Base-by-base conservation (phyloP, 441 rosid genomes). In the Adansonia rubrostipa region DNA sequence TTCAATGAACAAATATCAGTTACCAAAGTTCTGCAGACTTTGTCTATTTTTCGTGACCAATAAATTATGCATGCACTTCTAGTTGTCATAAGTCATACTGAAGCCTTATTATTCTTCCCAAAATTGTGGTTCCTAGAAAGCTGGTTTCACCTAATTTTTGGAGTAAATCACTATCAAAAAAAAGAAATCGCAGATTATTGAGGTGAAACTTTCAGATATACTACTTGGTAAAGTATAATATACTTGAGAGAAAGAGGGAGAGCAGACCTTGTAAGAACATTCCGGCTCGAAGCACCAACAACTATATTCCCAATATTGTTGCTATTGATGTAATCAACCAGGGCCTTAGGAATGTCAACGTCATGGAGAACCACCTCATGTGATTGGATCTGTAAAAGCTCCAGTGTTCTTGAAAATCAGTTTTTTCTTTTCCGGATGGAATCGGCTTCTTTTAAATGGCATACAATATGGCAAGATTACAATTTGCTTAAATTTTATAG, bases 361-460 rank as follows among this genome's bases (percentile, higher is more conserved):
- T 84, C 93, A 7, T 77, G 78, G 64, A 94, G 80, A 44, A 91
- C 51, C 33, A 88, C 84, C 73, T 94, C 94, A 77, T 77, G 86
- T 1, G 90, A 81, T 22, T 57, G 54, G 56, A 92, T 79, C 96
- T 94, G 90, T 73, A 73, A 75, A 71, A 82, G 72, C 5, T 5
- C 58, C 62, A 45, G 51, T 24, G 20, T 40, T 28, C 66, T 64
- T 19, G 36, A 78, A 68, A 80, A 62, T 78, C 56, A 66, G 48
- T 19, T 57, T 3, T 5, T 40, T 40, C 44, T 40, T 40, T 3
- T 40, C 6, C 6, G 5, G 6, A 40, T 40, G 44, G 44, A 78
- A 67, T 78, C 51, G 66, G 42, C 40, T 66, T 14, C 44, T 13
- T 6, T 28, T 48, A 47, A 70, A 70, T 50, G 19, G 73, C 24